These are phyloP conservation scores for Mortierella hygrophila DNA, from an alignment of 192 early-diverging fungal genomes.

Conservation along the genomic window DNA sequence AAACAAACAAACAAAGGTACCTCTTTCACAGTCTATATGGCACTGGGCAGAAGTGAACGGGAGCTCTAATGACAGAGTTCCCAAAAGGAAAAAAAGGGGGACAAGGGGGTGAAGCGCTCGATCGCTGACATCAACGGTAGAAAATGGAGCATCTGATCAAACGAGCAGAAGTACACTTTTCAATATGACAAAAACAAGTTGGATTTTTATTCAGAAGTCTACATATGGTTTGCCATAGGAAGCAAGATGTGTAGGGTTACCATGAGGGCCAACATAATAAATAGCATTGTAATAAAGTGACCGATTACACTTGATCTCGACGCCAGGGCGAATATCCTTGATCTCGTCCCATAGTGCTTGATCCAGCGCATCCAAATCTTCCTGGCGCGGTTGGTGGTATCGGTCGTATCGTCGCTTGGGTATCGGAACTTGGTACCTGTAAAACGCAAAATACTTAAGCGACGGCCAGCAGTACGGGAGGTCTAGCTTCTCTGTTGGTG, in stretches of 20 bases:
- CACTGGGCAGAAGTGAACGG: too few relatives aligned
- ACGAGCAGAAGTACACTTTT: too few relatives aligned
- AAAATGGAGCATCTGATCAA: too few relatives aligned
- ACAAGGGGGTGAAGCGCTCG: too few relatives aligned
- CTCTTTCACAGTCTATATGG: too few relatives aligned
- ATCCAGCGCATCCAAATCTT: neutral
- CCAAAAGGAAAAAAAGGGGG: too few relatives aligned
- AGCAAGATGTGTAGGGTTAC: neutral
- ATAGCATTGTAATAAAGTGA: neutral
- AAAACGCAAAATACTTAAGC: neutral
- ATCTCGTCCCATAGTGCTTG: constrained; percentile 3
- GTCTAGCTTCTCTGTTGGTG: neutral
- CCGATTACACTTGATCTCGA: neutral
- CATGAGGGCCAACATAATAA: neutral
- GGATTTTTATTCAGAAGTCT: neutral
- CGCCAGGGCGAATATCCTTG: neutral
- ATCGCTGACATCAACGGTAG: too few relatives aligned
- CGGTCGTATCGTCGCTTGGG: neutral
- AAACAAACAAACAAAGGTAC: too few relatives aligned
- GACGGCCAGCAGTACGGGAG: neutral
- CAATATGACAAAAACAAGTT: neutral
- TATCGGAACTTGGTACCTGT: neutral
- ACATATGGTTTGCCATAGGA: neutral
- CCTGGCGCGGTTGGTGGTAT: neutral
- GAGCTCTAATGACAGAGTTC: too few relatives aligned